These are phyloP conservation scores for Fusarium oligoseptatum DNA, from an alignment of 2,329 filamentous ascomycete species.

Conservation along the genomic window DNA sequence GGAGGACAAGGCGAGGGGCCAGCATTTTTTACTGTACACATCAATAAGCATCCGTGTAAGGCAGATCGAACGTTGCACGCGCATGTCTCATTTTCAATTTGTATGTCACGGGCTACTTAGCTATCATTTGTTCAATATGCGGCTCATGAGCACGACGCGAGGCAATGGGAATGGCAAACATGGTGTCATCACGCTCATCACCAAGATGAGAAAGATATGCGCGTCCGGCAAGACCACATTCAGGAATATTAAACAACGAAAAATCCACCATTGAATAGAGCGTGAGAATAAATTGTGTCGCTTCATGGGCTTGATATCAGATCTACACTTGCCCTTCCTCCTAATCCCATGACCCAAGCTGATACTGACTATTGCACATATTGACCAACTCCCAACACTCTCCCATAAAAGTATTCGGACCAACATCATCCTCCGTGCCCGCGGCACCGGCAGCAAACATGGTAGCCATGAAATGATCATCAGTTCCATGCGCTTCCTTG, in stretches of 20 bases:
- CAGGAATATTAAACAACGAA: too few relatives aligned
- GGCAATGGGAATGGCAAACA: not conserved
- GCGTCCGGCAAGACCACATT: too few relatives aligned
- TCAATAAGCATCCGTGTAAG: not conserved
- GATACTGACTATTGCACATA: constrained; percentile 72
- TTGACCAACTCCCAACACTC: constrained; percentile 76
- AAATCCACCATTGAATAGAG: not conserved
- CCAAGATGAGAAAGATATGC: too few relatives aligned
- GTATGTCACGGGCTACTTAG: not conserved
- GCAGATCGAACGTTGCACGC: not conserved
- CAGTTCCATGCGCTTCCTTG: constrained; percentile 76
- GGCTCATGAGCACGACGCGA: not conserved
- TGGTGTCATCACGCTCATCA: not conserved
- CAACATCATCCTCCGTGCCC: constrained; percentile 62
- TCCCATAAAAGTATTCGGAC: constrained; percentile 46
- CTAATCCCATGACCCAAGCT: not conserved
- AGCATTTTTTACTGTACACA: not conserved
- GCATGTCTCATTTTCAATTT: not conserved
- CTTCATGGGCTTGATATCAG: not conserved
- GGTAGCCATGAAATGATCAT: constrained; percentile 78
- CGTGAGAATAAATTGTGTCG: not conserved
- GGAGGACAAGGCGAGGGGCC: not conserved
- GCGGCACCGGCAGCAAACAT: constrained; percentile 72
- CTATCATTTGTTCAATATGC: not conserved
- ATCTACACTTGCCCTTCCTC: not conserved